Evolutionary conservation across 768 basidiomycete species (phyloP), one percentile per base, ranked within the genome.

Genomic region (Boletus vinaceobasis): DNA sequence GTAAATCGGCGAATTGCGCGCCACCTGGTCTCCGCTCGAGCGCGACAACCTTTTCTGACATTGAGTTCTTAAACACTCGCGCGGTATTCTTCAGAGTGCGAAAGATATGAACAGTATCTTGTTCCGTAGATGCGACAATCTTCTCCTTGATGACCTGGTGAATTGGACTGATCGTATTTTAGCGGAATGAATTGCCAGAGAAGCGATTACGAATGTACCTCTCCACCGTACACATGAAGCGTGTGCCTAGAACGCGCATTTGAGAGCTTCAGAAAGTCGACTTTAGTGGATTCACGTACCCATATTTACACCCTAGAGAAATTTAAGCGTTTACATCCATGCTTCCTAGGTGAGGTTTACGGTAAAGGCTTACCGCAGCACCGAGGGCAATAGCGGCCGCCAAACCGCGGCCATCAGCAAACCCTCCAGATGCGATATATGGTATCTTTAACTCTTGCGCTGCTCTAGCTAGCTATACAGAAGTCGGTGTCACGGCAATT

Each of bases 151-250:
- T 90, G 58, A 84, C 88, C 56, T 88, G 80, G 69, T 96, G 94
- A 51, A 94, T 91, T 14, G 90, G 86, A 51, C 89, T 89, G 49
- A n/a, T 32, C n/a, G 43, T 36, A 13, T 55, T 35, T 46, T 33
- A 58, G 38, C 32, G 17, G 26, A 27, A 39, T 51, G 15, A 23
- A 9, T 33, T 19, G 10, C 5, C 14, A 31, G 23, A 6, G 8
- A 50, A 31, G n/a, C n/a, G 10, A 23, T 14, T 37, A 55, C 7
- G 31, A 11, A 62, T 70, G 45, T 64, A 86, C 83, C 86, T 84
- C 70, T 97, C 93, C 11, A 85, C 82, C 1, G 93, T 95, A 69
- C 88, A 90, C 90, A 96, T 88, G 75, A 97, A 95, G 6, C 93
- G 83, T 9, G 93, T 94, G 13, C 89, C 71, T 75, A 50, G 19